phyloP scores from a whole-genome alignment of 169 alveolate species.

The Ichthyophthirius multifiliis region DNA sequence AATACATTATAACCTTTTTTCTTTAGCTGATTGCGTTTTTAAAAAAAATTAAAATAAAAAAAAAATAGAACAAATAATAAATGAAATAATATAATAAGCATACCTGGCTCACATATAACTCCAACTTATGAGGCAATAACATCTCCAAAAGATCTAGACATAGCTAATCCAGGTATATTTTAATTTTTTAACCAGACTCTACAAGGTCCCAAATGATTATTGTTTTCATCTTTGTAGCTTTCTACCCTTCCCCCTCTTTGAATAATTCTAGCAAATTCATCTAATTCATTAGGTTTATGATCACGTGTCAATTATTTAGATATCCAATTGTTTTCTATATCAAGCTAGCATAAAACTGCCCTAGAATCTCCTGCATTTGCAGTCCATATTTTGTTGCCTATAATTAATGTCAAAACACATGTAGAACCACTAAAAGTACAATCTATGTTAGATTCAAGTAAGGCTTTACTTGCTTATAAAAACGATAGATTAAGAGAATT shows the following conservation, averaged over 20 bases:
- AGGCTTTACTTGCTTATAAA: not conserved
- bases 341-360: slow-evolving; percentile 33
- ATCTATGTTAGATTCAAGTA: not conserved
- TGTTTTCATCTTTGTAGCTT: slow-evolving; percentile 34
- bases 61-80: too few relatives aligned
- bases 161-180: slow-evolving; percentile 81
- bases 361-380: slow-evolving; percentile 47
- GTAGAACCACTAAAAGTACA: slow-evolving; percentile 76
- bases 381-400: slow-evolving; percentile 26
- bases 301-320: slow-evolving; percentile 60
- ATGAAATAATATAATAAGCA: not conserved
- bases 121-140: slow-evolving; percentile 76
- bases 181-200: slow-evolving; percentile 72
- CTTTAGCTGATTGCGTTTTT: too few relatives aligned
- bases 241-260: slow-evolving; percentile 68
- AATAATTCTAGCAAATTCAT: slow-evolving; percentile 65
- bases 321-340: not conserved
- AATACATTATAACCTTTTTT: too few relatives aligned
- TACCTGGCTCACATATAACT: slow-evolving; percentile 67
- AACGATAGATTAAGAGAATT: slow-evolving; percentile 5
- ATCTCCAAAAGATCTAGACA: slow-evolving; percentile 83
- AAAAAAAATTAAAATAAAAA: too few relatives aligned
- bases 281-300: slow-evolving; percentile 75
- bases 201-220: slow-evolving; percentile 62
- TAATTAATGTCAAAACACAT: slow-evolving; percentile 58